Evolutionary conservation across 192 early-diverging fungal genomes (phyloP).

Genomic region (Coemansia sp.): DNA sequence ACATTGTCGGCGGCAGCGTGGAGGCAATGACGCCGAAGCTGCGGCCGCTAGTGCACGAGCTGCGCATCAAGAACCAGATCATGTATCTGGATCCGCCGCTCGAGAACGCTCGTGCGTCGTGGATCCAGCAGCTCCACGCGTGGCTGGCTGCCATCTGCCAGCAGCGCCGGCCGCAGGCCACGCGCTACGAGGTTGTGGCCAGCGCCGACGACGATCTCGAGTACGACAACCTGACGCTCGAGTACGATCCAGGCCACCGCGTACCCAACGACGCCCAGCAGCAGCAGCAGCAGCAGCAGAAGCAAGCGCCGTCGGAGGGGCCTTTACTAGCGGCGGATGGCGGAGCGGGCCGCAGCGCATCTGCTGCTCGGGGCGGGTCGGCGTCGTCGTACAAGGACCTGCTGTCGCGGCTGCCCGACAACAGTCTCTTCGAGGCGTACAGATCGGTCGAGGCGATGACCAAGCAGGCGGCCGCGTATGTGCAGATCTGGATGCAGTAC

Average conservation of each 20-base stretch:
- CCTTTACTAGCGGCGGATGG: neutral
- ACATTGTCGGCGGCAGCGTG: constrained; percentile 28
- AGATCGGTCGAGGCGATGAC: constrained; percentile 78
- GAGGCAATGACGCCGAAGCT: constrained; percentile 66
- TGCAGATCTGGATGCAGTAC: constrained; percentile 94
- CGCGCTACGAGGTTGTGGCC: constrained; percentile 84
- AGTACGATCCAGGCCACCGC: constrained; percentile 57
- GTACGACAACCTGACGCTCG: constrained; percentile 57
- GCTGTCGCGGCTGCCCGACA: constrained; percentile 70
- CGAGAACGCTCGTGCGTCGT: constrained; percentile 86
- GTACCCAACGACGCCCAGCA: constrained; percentile 1
- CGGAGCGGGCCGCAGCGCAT: neutral
- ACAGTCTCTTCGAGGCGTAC: constrained; percentile 77
- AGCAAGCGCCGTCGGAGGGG: neutral
- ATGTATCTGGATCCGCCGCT: constrained; percentile 97
- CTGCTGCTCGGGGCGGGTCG: neutral
- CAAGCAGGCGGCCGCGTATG: constrained; percentile 77
- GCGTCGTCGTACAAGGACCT: constrained; percentile 42
- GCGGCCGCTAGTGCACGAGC: constrained; percentile 77
- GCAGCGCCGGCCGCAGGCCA: constrained; percentile 81
- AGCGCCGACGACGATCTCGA: constrained; percentile 62
- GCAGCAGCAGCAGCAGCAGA: neutral
- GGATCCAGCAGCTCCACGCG: constrained; percentile 87
- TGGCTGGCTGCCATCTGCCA: constrained; percentile 91
- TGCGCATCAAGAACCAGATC: constrained; percentile 90